phyloP scores from a whole-genome alignment of 208 protist genomes.

The Trypanosoma avium region DNA sequence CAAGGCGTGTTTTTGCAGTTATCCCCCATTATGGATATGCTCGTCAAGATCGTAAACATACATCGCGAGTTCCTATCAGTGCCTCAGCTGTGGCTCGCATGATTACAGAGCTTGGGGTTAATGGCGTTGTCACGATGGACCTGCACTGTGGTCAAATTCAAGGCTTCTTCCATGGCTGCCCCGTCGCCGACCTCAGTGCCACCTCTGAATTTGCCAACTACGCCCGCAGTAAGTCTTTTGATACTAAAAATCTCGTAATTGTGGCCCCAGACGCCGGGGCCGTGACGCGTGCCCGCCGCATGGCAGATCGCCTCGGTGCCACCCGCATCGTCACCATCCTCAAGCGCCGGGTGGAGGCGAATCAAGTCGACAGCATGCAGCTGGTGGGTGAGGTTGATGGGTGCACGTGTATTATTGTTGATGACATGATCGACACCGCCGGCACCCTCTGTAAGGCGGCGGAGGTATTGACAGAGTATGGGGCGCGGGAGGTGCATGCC shows the following conservation, averaged over 20 bases:
- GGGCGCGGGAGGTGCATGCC: constrained; percentile 93
- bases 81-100: constrained; percentile 93
- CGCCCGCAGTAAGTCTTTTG: constrained; percentile 72
- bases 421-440: constrained; percentile 98
- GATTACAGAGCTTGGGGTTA: constrained; percentile 89
- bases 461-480: constrained; percentile 92
- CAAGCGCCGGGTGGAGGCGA: constrained; percentile 94
- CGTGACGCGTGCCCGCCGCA: constrained; percentile 89
- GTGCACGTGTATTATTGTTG: constrained; percentile 95
- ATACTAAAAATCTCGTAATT: constrained; percentile 81
- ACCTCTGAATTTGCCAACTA: constrained; percentile 88
- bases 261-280: constrained; percentile 96
- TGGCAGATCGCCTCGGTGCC: constrained; percentile 78
- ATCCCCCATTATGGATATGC: constrained; percentile 96
- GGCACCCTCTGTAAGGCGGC: constrained; percentile 95
- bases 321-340: constrained; percentile 94
- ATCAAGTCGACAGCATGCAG: constrained; percentile 92
- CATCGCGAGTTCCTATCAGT: constrained; percentile 94
- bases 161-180: constrained; percentile 95
- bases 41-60: constrained; percentile 96
- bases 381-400: constrained; percentile 95
- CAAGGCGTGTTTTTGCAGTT: constrained; percentile 90
- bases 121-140: constrained; percentile 94
- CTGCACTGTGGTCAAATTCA: constrained; percentile 95
- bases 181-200: constrained; percentile 91